Conservation (phyloP, 768 basidiomycete genomes). For the Suillus clintonianus region DNA sequence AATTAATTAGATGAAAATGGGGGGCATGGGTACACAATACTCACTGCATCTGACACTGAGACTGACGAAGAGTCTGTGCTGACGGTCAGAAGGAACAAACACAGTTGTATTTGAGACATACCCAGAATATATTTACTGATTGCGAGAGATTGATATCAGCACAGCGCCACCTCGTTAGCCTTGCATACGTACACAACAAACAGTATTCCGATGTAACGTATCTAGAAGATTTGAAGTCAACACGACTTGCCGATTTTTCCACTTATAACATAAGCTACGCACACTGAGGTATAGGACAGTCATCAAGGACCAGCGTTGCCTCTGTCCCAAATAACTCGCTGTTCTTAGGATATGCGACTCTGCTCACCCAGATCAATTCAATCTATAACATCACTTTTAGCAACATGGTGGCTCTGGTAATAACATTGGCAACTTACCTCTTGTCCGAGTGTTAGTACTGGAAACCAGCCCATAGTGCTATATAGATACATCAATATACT, state of each 20-base stretch:
- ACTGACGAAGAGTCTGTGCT: neutral
- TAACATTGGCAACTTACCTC: neutral
- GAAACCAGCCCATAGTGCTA: too few species aligned
- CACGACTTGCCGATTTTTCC: neutral
- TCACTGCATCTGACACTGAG: neutral
- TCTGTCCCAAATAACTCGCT: neutral
- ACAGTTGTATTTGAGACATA: neutral
- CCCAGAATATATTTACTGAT: neutral
- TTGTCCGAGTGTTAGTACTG: neutral
- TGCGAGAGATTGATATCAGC: neutral
- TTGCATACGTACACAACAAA: neutral
- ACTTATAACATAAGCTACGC: neutral
- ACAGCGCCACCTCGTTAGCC: neutral
- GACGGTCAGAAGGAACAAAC: neutral
- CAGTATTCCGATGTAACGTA: neutral
- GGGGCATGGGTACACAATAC: neutral
- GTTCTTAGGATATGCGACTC: neutral
- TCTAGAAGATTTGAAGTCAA: neutral
- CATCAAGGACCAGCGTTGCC: neutral
- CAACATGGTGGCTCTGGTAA: neutral
- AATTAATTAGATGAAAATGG: neutral
- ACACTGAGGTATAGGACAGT: neutral
- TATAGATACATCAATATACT: too few species aligned
- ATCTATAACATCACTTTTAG: neutral
- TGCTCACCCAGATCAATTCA: neutral